Percentiles rank a stretch among this genome's conserved stretches.
Evolutionary conservation across 345 rosid species (phyloP).

Genomic region (Bruguiera gymnorhiza): DNA sequence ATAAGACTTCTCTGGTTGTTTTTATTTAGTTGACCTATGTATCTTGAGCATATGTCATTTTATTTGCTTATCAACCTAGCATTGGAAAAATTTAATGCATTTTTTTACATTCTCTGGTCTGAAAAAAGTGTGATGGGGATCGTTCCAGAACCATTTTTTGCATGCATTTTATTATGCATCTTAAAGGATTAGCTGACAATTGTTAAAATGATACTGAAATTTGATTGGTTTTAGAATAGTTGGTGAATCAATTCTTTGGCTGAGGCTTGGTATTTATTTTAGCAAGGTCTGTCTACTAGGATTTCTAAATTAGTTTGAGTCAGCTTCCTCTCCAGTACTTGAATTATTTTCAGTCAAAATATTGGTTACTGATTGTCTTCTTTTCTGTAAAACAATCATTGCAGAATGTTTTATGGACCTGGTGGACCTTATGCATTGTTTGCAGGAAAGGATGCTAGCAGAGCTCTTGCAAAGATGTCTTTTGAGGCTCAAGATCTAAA

Average conservation of each 20-base stretch:
- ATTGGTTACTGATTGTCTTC: background rate
- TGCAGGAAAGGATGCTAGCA: conserved; percentile 96
- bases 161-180: background rate
- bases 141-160: too few species aligned
- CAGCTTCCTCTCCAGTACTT: background rate
- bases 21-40: too few species aligned
- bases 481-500: conserved; percentile 89
- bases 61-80: too few species aligned
- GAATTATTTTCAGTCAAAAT: background rate
- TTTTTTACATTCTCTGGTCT: too few species aligned
- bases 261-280: background rate
- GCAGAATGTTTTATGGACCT: conserved; percentile 98
- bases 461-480: conserved; percentile 99
- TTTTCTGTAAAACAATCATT: conserved; percentile 1
- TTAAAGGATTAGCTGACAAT: background rate
- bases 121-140: too few species aligned
- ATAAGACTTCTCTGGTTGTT: too few species aligned
- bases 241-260: background rate
- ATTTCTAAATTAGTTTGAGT: background rate
- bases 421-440: conserved; percentile 97
- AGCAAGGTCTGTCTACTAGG: background rate
- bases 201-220: too few species aligned
- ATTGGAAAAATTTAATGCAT: too few species aligned
- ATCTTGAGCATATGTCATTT: too few species aligned
- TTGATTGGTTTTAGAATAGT: background rate